Evolutionary conservation across 257 asterid species (phyloP).

Genomic region (Plectranthus barbatus): DNA sequence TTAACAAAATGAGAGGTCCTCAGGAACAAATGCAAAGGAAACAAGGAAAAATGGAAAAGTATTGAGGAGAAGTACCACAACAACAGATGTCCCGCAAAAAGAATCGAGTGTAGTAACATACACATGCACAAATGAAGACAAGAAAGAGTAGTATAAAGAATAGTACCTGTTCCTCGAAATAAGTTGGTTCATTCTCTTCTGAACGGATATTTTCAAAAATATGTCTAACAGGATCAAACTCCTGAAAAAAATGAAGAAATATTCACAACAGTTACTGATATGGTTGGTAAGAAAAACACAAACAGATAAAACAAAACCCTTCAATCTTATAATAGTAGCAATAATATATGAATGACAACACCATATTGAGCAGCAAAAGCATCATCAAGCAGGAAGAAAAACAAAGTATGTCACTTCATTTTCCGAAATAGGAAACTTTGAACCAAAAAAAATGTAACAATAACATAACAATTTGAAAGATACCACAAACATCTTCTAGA

Average conservation of each 20-base stretch:
- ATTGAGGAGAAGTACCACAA: background rate
- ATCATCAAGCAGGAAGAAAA: constrained; percentile 7
- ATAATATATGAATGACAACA: constrained; percentile 4
- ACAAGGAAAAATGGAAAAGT: background rate
- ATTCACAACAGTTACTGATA: constrained; percentile 23
- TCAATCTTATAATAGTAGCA: background rate
- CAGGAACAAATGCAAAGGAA: background rate
- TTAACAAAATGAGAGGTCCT: background rate
- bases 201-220: constrained; percentile 62
- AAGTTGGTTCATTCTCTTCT: constrained; percentile 58
- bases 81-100: background rate
- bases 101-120: constrained; percentile 8
- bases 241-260: constrained; percentile 33
- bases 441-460: background rate
- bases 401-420: background rate
- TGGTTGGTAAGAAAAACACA: constrained; percentile 9
- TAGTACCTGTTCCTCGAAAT: constrained; percentile 84
- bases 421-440: background rate
- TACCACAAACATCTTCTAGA: background rate
- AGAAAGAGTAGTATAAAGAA: constrained; percentile 5
- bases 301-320: background rate
- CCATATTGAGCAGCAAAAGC: constrained; percentile 9
- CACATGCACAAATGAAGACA: background rate
- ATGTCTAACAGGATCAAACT: constrained; percentile 80
- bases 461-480: background rate